These are phyloP conservation scores for Protea cynaroides DNA, from an alignment of 164 flowering plant genomes.

Conservation along the genomic window DNA sequence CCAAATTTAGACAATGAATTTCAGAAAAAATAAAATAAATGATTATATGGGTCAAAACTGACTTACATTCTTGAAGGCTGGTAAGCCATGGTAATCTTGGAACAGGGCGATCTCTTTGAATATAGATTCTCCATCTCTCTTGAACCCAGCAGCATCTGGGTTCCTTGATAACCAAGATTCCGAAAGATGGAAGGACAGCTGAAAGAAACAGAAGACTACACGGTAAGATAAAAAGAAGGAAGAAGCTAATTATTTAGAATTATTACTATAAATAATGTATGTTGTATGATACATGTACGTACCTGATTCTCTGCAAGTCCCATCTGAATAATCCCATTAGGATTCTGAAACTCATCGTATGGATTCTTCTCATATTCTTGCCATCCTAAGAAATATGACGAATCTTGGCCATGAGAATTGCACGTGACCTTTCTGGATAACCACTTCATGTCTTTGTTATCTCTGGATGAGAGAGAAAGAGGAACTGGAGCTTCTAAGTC, in stretches of 20 bases:
- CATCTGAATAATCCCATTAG: conserved; percentile 72
- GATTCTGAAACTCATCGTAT: conserved; percentile 40
- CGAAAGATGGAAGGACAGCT: conserved; percentile 61
- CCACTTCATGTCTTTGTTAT: conserved; percentile 13
- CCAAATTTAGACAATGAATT: background rate
- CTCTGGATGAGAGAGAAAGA: conserved; percentile 1
- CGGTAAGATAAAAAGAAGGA: background rate
- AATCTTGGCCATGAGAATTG: conserved; percentile 69
- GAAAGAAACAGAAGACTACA: conserved; percentile 12
- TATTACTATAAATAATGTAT: no score
- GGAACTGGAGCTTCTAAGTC: background rate
- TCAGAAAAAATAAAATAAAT: background rate
- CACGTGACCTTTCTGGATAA: conserved; percentile 52
- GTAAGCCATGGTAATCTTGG: conserved; percentile 62
- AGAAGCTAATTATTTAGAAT: no score
- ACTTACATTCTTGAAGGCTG: conserved; percentile 58
- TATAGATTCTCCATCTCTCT: conserved; percentile 44
- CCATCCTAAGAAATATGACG: conserved; percentile 79
- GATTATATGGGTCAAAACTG: no score
- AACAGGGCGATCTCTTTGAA: conserved; percentile 69
- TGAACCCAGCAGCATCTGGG: conserved; percentile 57
- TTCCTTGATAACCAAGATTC: conserved; percentile 59
- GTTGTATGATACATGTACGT: background rate
- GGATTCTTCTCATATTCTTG: conserved; percentile 81
- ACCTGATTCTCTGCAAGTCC: conserved; percentile 90